Base-by-base conservation (phyloP, 2,329 filamentous ascomycete species). In the Nakataea oryzae region DNA sequence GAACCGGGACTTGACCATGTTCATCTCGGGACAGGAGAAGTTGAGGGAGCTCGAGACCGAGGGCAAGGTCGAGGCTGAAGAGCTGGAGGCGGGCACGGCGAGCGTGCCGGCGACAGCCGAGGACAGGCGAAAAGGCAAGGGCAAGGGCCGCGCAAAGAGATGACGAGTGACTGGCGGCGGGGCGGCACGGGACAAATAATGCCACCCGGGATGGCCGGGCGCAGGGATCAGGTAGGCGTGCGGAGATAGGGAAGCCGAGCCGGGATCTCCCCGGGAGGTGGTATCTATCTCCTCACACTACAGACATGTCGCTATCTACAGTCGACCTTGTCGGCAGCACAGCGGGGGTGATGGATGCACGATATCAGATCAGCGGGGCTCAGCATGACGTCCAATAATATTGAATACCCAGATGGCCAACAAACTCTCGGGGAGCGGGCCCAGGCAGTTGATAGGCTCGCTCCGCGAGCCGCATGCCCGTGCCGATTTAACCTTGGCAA, bases 1-100 rank as follows among this genome's bases (percentile, higher is more conserved):
- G 80, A 96, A 96, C 71, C 83, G 89, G 17, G 93, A 97, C 72
- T 72, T 97, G 71, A 86, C 81, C 60, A 93, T 96, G 81, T 96
- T 93, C 70, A 93, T 97, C 64, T 90, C 86, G 26, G 89, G 90
- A 0, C 86, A 89, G 73, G 86, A 95, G 74, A 93, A 91, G 74
- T 74, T 97, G 68, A 87, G 84, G 75, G 83, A 87, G 73, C 75
- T 92, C 74, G 83, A 85, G 72, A 82, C 81, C 30, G 81, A 81
- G 66, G 86, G 82, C 0, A 72, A 79, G 66, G 68, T 83, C 41
- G 80, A 84, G 63, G 83, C 85, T 34, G 89, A 88, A n/a, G 90
- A 93, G 72, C 74, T 95, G 50, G 85, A 87, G 66, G 88, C 88
- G 60, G 90, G 89, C 0, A 90, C 83, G 61, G 80, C 87, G n/a